Percentiles rank a stretch among this genome's conserved stretches.
These are phyloP conservation scores for Arbutus unedo DNA, from an alignment of 148 eudicot genomes.

Conservation along the genomic window DNA sequence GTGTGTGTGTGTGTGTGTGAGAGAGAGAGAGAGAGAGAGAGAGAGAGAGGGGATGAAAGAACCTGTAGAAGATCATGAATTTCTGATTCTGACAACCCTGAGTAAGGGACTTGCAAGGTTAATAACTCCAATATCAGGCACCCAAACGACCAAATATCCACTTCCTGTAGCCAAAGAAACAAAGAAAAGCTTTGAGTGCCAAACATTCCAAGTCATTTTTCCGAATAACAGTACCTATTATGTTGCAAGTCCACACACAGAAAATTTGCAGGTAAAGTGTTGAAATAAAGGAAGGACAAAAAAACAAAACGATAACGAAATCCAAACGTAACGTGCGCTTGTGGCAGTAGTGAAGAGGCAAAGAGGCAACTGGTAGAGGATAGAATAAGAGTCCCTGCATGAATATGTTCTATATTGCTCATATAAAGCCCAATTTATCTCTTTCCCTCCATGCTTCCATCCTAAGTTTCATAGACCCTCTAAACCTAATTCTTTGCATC, in stretches of 20 bases:
- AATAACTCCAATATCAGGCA: conserved; percentile 80
- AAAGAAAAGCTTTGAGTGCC: neutral
- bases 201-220: neutral
- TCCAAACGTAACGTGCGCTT: neutral
- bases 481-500: neutral
- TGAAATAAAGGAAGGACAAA: neutral
- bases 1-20: too few relatives aligned
- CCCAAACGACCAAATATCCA: conserved; percentile 98
- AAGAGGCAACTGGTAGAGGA: neutral
- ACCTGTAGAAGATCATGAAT: conserved; percentile 68
- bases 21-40: neutral
- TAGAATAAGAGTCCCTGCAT: neutral
- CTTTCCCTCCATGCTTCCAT: neutral
- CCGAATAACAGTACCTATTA: neutral
- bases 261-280: neutral
- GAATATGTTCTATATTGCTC: too few relatives aligned
- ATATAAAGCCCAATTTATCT: neutral
- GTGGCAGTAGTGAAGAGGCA: neutral
- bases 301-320: neutral
- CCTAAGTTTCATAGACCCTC: neutral
- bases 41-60: conserved; percentile 9
- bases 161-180: conserved; percentile 55
- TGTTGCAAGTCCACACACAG: neutral
- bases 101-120: conserved; percentile 75
- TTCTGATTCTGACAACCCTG: conserved; percentile 56